Evolutionary conservation across 352 stramenopile genomes (phyloP), one percentile per base, ranked within the genome.

Genomic region (Globisporangium paroecandrum): DNA sequence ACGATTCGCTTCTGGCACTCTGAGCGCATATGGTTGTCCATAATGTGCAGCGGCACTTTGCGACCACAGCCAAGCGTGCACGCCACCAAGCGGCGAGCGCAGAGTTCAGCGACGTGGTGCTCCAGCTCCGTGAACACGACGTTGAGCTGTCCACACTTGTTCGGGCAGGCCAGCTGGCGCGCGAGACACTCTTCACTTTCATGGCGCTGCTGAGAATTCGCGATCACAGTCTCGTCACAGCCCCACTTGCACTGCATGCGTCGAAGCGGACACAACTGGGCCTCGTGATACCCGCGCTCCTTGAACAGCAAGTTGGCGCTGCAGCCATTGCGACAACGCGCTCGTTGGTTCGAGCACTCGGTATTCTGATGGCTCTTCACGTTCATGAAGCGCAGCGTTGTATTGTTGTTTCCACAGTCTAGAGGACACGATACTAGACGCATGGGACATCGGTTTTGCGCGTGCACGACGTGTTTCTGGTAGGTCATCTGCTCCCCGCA

Each of bases 261-360:
- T 13, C 84, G 83, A 27, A 91, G 68, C 1, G 66, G 27, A 58
- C 83, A 94, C 2, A 71, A 25, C 1, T 65, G 32, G 4, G 61
- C 66, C 54, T 94, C 86, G 59, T 94, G 86, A 20, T 66, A 6
- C 12, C 70, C 58, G 18, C 83, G 86, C 46, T 85, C 67, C 38
- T 78, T 77, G 29, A 70, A 65, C 18, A 82, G 56, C 41, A 92
- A 34, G 47, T 77, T 81, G 8, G 72, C 68, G 7, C 55, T 63
- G 57, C 86, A 94, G 51, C 86, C 83, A 58, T 91, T 90, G 66
- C 81, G 84, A 60, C 86, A 94, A 10, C 83, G 86, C 58, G 92
- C 84, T 15, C 71, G 67, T 8, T 83, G 83, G 27, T 77, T 66
- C 1, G 55, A 62, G 34, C 83, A 94, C 29, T 82, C 74, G 51